Evolutionary conservation across 139 green algal species (phyloP).

Genomic region (Asterochloris erici): DNA sequence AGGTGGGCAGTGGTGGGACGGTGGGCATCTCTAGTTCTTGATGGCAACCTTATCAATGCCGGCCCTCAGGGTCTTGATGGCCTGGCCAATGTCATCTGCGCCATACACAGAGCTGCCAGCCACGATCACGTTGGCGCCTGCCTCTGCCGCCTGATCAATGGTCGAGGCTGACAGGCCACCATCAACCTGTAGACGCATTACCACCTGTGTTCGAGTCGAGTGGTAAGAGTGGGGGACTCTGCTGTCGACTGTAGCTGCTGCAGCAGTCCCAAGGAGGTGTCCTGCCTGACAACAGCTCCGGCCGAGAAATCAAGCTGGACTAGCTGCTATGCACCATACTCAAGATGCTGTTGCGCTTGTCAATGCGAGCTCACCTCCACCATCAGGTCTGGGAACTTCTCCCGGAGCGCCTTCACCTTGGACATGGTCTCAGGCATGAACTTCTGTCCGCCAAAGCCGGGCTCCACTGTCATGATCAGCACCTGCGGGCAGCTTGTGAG

Average conservation of each 20-base stretch:
- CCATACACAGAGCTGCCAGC: constrained; percentile 81
- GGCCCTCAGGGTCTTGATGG: constrained; percentile 15
- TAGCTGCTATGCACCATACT: too few relatives aligned
- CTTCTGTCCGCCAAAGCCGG: constrained; percentile 88
- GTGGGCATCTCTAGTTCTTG: too few relatives aligned
- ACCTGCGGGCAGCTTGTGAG: constrained; percentile 45
- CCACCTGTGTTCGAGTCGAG: background rate
- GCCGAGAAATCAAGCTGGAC: too few relatives aligned
- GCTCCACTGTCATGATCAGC: constrained; percentile 77
- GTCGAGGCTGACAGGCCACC: constrained; percentile 75
- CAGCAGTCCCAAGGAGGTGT: background rate
- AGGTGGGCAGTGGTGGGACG: too few relatives aligned
- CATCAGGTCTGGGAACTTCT: constrained; percentile 49
- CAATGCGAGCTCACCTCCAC: constrained; percentile 55
- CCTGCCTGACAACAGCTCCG: too few relatives aligned
- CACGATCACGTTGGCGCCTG: constrained; percentile 86
- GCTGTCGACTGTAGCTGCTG: background rate
- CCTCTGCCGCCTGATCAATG: constrained; percentile 51
- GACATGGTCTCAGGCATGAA: constrained; percentile 62
- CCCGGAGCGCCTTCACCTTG: constrained; percentile 62
- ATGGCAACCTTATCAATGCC: constrained; percentile 22
- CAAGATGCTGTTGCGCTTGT: too few relatives aligned
- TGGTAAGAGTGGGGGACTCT: background rate
- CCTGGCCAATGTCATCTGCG: constrained; percentile 26
- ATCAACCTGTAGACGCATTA: constrained; percentile 64